Base-by-base conservation (phyloP, 2,329 filamentous ascomycete species). In the Colletotrichum viniferum region DNA sequence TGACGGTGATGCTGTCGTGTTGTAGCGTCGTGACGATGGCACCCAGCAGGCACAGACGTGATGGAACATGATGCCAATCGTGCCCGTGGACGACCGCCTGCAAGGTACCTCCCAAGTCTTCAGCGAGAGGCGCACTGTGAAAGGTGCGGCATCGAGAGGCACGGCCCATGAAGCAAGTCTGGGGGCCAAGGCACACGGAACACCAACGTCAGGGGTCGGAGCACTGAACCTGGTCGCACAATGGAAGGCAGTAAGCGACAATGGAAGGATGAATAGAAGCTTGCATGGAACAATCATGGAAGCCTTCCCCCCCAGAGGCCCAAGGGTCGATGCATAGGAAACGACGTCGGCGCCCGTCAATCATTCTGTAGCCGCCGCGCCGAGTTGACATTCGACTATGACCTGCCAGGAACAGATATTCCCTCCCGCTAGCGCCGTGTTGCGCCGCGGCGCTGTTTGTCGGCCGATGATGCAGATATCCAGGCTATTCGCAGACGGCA, bases 281-380 rank as follows among this genome's bases (percentile, higher is more conserved):
- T 24, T 58, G 73, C 69, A 75, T 75, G 63, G 73, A 75, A 75
- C 58, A 73, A 52, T 73, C 56, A 48, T 73, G 48, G 73, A 75
- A 75, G 73, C 69, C 43, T 66, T 4, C n/a, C 43, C 38, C 38
- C 38, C 9, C 43, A n/a, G 43, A 48, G 43, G 43, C 43, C 48
- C 36, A 61, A 52, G 52, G 67, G 36, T 38, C 13, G 62, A 58
- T 34, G 34, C 60, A 60, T 34, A 24, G 30, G 55, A 52, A 36
- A 63, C 56, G 21, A 64, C 43, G 71, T 56, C 58, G 64, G 30
- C 38, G 62, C 55, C 72, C 55, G 36, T 71, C 68, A 34, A 26
- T 36, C 69, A 34, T 34, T 38, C 21, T 66, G 32, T 28, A 52
- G 65, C 65, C 24, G 71, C 13, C 64, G 24, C n/a, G 52, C 52